These are phyloP conservation scores for Pseudogymnoascus sp. DNA, from an alignment of 2,329 filamentous ascomycete genomes.

Conservation along the genomic window DNA sequence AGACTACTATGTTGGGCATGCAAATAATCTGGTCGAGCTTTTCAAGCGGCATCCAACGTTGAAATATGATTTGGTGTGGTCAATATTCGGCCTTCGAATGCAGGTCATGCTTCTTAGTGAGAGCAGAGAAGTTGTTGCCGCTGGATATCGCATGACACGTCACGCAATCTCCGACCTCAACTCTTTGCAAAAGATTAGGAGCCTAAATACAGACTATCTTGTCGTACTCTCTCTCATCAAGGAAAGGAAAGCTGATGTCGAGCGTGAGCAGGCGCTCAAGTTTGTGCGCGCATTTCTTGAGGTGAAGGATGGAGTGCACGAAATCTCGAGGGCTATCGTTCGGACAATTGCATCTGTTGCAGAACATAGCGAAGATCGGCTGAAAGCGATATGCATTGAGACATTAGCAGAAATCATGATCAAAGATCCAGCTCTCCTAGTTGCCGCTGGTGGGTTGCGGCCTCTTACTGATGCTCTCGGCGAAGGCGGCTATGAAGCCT, in stretches of 20 bases:
- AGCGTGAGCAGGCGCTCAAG: conserved; percentile 93
- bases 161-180: conserved; percentile 89
- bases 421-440: conserved; percentile 70
- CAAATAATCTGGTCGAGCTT: conserved; percentile 90
- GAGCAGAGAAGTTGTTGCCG: conserved; percentile 88
- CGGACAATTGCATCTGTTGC: conserved; percentile 86
- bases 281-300: conserved; percentile 93
- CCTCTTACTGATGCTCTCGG: conserved; percentile 86
- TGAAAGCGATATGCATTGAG: conserved; percentile 85
- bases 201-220: conserved; percentile 82
- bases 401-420: conserved; percentile 88
- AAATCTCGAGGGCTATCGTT: conserved; percentile 79
- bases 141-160: conserved; percentile 85
- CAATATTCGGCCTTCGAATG: conserved; percentile 85
- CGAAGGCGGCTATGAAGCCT: conserved; percentile 85
- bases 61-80: conserved; percentile 96
- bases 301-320: conserved; percentile 82
- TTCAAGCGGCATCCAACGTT: conserved; percentile 88
- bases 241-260: conserved; percentile 92
- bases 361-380: conserved; percentile 58
- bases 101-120: conserved; percentile 95
- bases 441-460: conserved; percentile 74
- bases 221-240: conserved; percentile 90
- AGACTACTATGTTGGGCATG: conserved; percentile 90
- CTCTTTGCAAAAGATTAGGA: conserved; percentile 80